Evolutionary conservation across 2,329 filamentous ascomycete species (phyloP), one percentile per base, ranked within the genome.

Genomic region (Microsporum audouinii): DNA sequence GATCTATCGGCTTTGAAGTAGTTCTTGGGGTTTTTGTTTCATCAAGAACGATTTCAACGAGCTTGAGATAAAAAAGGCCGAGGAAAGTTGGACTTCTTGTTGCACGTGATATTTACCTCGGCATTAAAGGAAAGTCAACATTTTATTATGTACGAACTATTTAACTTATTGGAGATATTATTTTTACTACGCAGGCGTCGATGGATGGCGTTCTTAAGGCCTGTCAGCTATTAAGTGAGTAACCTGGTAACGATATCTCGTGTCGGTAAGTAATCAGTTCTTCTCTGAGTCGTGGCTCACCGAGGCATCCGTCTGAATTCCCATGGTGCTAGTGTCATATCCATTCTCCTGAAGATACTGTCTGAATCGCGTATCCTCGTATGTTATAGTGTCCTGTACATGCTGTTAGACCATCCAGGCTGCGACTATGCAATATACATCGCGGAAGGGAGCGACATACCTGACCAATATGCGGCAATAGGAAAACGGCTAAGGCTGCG

Each of bases 281-380:
- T 60, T 36, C 55, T 60, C 53, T 8, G 10, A 17, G 2, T 17
- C 45, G 7, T 10, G 58, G 14, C 39, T 55, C 12, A 14, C 33
- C 14, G 51, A 31, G 31, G 31, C 51, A 8, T 29, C 34, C 29
- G 49, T 39, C n/a, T 69, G 68, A 36, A 66, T 71, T 33, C 83
- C 83, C 75, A 86, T 74, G 62, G 78, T 78, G 5, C 75, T 76
- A 2, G 84, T 87, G 71, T 96, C 90, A 76, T 87, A 96, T 2
- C 91, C 91, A 62, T 92, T 80, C 31, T 76, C 76, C 68, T 85
- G 80, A 10, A 96, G 77, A 70, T 88, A 96, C 17, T 76, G 81
- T 38, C 88, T 82, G 77, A 96, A 96, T 49, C 82, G 81, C 6
- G 78, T 70, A 68, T 96, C 91, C 73, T 96, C 91, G 14, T 81